Evolutionary conservation across 23 red algal genomes (phyloP), one percentile per base, ranked within the genome.

Genomic region (Gracilaria domingensis): DNA sequence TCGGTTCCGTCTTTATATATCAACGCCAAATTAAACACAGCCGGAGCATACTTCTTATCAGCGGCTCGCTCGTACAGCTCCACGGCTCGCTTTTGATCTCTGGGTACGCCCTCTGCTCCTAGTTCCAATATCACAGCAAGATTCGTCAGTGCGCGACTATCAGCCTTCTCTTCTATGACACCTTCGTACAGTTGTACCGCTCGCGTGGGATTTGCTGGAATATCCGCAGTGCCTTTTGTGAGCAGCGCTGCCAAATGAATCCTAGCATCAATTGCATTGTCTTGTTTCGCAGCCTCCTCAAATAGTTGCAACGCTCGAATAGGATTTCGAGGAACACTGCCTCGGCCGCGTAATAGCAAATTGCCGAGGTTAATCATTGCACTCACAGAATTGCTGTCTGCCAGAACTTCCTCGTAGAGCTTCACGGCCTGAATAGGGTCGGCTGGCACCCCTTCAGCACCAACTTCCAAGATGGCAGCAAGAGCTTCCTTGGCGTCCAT

Each of bases 141-240:
- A 37, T 85, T 67, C 11, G 42, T 51, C 58, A 85, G 13, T 7
- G 81, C 81, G n/a, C 42, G 47, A 30, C 18, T 37, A 85, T 85
- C 55, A 66, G 30, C 53, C 16, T 66, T 35, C 83, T 87, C 64
- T 12, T 74, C 45, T 8, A 87, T 73, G 12, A 65, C 40, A 7
- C 3, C n/a, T 87, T 75, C 67, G 51, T 87, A 87, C 35, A 71
- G 28, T 18, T 87, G 61, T 29, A 53, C 60, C 21, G 83, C 83
- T 54, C 65, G 38, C 17, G 30, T 7, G 5, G 42, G 23, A 42
- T 87, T 72, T 65, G 42, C 38, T 0, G 61, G 40, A 25, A 87
- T 54, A 2, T 55, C 83, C 25, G 56, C 40, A 5, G n/a, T 56
- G 1, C 83, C 83, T 23, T 72, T 72, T 1, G 56, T 55, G 4